These are phyloP conservation scores for Jatropha multifida DNA, from an alignment of 441 rosid genomes.

Conservation along the genomic window DNA sequence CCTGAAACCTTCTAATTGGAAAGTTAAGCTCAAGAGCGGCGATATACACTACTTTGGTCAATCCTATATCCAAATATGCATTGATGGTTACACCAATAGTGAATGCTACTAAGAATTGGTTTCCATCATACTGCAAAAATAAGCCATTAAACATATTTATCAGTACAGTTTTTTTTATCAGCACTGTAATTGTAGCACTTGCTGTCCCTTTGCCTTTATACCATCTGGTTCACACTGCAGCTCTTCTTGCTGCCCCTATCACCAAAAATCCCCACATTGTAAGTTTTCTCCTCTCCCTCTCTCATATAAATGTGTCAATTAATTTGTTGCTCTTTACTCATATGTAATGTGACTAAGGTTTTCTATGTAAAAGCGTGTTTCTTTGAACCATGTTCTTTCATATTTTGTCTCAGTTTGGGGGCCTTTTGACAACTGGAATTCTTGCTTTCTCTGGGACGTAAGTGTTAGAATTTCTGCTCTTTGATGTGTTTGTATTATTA, in stretches of 20 bases:
- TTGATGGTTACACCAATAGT: slow-evolving; percentile 81
- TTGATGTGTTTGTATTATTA: neutral
- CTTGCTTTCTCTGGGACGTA: too few species aligned
- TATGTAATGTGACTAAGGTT: neutral
- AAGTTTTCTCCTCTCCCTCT: slow-evolving; percentile 22
- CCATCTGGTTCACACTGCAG: slow-evolving; percentile 93
- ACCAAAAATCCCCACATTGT: slow-evolving; percentile 71
- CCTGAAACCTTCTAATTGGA: slow-evolving; percentile 61
- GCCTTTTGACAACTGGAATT: too few species aligned
- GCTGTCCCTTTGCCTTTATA: slow-evolving; percentile 74
- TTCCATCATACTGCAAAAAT: slow-evolving; percentile 43
- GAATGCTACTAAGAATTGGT: slow-evolving; percentile 44
- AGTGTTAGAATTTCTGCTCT: slow-evolving; percentile 36
- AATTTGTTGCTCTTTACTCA: neutral
- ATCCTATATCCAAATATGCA: slow-evolving; percentile 81
- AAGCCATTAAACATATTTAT: slow-evolving; percentile 36
- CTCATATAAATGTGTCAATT: neutral
- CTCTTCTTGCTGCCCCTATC: slow-evolving; percentile 76
- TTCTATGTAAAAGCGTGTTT: neutral
- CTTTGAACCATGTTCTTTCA: too few species aligned
- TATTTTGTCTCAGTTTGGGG: too few species aligned
- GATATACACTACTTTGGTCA: slow-evolving; percentile 74
- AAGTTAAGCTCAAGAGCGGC: slow-evolving; percentile 70
- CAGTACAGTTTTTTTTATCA: slow-evolving; percentile 50
- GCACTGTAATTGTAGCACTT: slow-evolving; percentile 65